Conservation (phyloP, 2,329 filamentous ascomycete genomes). For the Aspergillus sp. region DNA sequence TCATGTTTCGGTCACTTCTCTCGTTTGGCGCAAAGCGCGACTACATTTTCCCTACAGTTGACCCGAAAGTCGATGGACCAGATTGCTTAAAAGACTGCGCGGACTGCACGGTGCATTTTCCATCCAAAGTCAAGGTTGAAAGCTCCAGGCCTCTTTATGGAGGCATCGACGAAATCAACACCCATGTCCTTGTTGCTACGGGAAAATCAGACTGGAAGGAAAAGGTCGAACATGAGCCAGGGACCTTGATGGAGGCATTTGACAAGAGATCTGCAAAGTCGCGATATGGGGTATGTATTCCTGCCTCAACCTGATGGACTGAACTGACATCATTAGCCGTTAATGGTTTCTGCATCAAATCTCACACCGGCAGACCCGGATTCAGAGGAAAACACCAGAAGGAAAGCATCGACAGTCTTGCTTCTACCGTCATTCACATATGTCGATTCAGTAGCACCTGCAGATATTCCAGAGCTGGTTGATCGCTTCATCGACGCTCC, state of each 20-base stretch:
- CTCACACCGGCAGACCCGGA: slow-evolving; percentile 15
- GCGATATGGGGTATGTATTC: slow-evolving; percentile 57
- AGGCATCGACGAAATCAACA: slow-evolving; percentile 30
- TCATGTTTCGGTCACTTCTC: slow-evolving; percentile 29
- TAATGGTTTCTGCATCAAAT: slow-evolving; percentile 35
- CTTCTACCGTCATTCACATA: slow-evolving; percentile 77
- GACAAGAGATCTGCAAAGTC: slow-evolving; percentile 51
- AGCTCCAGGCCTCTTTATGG: slow-evolving; percentile 27
- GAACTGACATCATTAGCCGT: slow-evolving; percentile 14
- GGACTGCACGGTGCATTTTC: slow-evolving; percentile 31
- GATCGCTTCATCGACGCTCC: slow-evolving; percentile 60
- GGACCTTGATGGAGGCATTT: slow-evolving; percentile 48
- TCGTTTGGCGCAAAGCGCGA: slow-evolving; percentile 20
- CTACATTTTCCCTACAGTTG: slow-evolving; percentile 34
- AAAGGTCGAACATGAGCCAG: slow-evolving; percentile 31
- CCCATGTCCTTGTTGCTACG: slow-evolving; percentile 35
- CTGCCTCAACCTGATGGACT: not conserved
- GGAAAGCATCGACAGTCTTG: slow-evolving; percentile 61
- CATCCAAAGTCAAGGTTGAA: slow-evolving; percentile 32
- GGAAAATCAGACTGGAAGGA: slow-evolving; percentile 34
- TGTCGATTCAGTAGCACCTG: slow-evolving; percentile 70
- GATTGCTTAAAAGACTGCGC: slow-evolving; percentile 32
- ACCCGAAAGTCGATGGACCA: slow-evolving; percentile 26
- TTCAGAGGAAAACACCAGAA: slow-evolving; percentile 18
- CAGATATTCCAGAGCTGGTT: slow-evolving; percentile 61